phyloP scores from a whole-genome alignment of 2,329 filamentous ascomycete species.

The Monilinia laxa region DNA sequence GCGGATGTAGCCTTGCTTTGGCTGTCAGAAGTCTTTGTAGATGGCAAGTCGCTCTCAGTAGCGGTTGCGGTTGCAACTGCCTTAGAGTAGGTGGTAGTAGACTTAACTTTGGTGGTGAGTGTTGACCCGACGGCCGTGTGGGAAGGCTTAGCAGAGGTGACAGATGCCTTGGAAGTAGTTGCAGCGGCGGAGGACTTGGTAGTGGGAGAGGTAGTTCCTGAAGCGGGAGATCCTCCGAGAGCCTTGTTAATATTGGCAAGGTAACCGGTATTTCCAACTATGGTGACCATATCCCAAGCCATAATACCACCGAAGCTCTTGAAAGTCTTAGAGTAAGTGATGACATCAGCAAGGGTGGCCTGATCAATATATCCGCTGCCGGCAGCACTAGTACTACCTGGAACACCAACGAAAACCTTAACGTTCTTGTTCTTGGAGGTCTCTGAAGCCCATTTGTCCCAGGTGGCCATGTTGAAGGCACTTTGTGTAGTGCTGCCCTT shows the following conservation, averaged over 20 bases:
- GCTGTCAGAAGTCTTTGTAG: neutral
- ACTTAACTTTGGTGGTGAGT: constrained; percentile 9
- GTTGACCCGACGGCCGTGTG: neutral
- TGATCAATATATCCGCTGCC: constrained; percentile 54
- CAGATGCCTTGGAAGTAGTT: neutral
- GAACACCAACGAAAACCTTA: constrained; percentile 60
- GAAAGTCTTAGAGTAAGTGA: constrained; percentile 53
- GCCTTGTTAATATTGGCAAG: constrained; percentile 16
- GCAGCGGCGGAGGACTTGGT: constrained; percentile 16
- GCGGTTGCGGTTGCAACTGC: constrained; percentile 3
- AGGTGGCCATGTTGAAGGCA: constrained; percentile 60
- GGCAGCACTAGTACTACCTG: constrained; percentile 47
- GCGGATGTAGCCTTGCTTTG: neutral
- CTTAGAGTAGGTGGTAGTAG: neutral
- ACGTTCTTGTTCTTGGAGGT: constrained; percentile 57
- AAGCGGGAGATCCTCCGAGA: constrained; percentile 18
- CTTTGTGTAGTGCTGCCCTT: constrained; percentile 45
- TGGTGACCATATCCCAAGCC: constrained; percentile 67
- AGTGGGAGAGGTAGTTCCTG: constrained; percentile 13
- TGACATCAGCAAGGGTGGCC: constrained; percentile 47
- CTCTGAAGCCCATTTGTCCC: constrained; percentile 62
- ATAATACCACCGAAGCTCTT: constrained; percentile 63
- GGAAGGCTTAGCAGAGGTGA: neutral
- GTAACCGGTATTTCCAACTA: constrained; percentile 39
- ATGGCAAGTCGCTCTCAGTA: neutral